Conservation (phyloP, 768 basidiomycete genomes). For the Boletus huronensis region DNA sequence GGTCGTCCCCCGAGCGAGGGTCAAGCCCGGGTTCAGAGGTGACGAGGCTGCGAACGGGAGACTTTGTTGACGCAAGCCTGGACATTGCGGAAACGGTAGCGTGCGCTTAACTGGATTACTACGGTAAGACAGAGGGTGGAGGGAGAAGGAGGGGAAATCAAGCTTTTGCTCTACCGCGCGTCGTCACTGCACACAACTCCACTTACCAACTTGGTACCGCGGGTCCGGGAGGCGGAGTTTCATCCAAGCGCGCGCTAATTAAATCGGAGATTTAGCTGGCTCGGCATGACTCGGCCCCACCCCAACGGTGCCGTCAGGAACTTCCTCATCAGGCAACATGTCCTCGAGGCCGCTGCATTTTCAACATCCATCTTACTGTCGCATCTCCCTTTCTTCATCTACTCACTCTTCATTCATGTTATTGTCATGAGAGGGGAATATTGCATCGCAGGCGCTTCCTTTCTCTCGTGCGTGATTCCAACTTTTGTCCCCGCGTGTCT, state of each 20-base stretch:
- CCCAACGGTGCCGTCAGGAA: constrained; percentile 4
- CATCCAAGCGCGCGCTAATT: background rate
- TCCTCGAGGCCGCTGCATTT: constrained; percentile 23
- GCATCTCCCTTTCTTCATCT: constrained; percentile 18
- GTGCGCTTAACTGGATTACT: constrained; percentile 3
- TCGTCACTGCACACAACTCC: constrained; percentile 6
- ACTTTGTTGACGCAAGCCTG: constrained; percentile 23
- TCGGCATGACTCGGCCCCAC: constrained; percentile 18
- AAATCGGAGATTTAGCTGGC: constrained; percentile 13
- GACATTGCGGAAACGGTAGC: constrained; percentile 20
- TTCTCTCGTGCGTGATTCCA: constrained; percentile 58
- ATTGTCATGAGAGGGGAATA: constrained; percentile 66
- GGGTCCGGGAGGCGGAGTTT: background rate
- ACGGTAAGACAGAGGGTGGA: constrained; percentile 7
- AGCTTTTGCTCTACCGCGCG: constrained; percentile 7
- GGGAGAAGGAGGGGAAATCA: constrained; percentile 1
- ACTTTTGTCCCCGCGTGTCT: constrained; percentile 8
- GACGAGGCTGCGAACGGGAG: constrained; percentile 17
- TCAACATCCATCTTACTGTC: constrained; percentile 16
- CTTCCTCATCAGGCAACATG: background rate
- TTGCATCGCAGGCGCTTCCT: constrained; percentile 67
- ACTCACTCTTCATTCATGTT: constrained; percentile 18
- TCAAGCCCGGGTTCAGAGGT: constrained; percentile 32
- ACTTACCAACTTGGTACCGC: background rate
- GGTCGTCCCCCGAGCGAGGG: constrained; percentile 30